phyloP scores from a whole-genome alignment of 1,139 yeast species.

The Yamadazyma taylorii region DNA sequence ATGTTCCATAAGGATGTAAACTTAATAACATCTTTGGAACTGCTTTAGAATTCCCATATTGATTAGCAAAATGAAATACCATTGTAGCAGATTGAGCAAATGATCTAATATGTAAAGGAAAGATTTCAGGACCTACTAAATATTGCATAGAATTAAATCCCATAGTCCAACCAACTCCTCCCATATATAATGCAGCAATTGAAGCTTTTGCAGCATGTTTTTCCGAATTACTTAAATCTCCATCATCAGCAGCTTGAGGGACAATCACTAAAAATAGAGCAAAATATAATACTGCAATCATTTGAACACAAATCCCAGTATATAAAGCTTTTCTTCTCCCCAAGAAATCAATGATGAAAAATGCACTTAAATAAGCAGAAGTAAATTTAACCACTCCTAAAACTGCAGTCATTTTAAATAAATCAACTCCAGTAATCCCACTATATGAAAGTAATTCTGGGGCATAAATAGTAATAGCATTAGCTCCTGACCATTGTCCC shows the following conservation, averaged over 20 bases:
- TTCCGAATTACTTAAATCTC: slow-evolving; percentile 29
- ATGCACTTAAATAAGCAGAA: slow-evolving; percentile 46
- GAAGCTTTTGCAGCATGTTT: slow-evolving; percentile 48
- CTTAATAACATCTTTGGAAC: slow-evolving; percentile 51
- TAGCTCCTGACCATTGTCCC: slow-evolving; percentile 66
- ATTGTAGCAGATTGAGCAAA: slow-evolving; percentile 55
- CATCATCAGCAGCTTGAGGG: slow-evolving; percentile 41
- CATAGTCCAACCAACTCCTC: slow-evolving; percentile 63
- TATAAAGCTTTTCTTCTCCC: slow-evolving; percentile 46
- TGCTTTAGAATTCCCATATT: slow-evolving; percentile 61
- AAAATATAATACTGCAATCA: slow-evolving; percentile 33
- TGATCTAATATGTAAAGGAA: slow-evolving; percentile 55
- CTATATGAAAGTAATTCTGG: slow-evolving; percentile 53
- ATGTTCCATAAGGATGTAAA: slow-evolving; percentile 52
- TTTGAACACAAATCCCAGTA: slow-evolving; percentile 38
- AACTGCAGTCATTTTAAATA: slow-evolving; percentile 46
- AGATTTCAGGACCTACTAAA: slow-evolving; percentile 57
- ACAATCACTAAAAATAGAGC: slow-evolving; percentile 49
- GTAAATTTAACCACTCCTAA: slow-evolving; percentile 49
- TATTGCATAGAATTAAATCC: slow-evolving; percentile 64
- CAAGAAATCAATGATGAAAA: slow-evolving; percentile 47
- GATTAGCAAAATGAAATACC: slow-evolving; percentile 60
- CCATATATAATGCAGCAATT: slow-evolving; percentile 50
- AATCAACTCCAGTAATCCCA: slow-evolving; percentile 40
- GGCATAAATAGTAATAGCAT: slow-evolving; percentile 61